These are phyloP conservation scores for Neurospora terricola DNA, from an alignment of 495 filamentous ascomycete species.

Conservation along the genomic window DNA sequence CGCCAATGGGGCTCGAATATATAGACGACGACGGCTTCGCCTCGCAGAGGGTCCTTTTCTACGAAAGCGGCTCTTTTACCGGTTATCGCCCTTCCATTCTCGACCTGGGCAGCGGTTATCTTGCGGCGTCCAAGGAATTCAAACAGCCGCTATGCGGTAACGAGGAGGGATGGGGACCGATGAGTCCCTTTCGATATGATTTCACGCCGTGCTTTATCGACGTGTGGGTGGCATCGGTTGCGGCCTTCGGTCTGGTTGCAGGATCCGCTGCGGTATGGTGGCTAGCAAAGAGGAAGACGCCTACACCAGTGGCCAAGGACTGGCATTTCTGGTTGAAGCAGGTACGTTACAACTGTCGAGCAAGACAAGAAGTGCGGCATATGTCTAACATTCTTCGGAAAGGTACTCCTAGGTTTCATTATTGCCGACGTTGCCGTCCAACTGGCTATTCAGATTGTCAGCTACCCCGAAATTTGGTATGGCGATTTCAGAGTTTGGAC, in stretches of 20 bases:
- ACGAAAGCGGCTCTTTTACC: constrained; percentile 43
- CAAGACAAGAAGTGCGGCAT: neutral
- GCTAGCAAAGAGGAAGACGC: constrained; percentile 47
- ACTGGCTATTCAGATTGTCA: constrained; percentile 65
- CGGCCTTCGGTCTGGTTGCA: constrained; percentile 62
- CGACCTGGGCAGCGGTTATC: constrained; percentile 36
- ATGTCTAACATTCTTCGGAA: neutral
- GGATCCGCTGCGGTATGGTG: constrained; percentile 70
- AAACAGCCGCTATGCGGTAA: constrained; percentile 73
- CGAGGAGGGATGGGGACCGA: constrained; percentile 87
- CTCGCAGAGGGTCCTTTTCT: constrained; percentile 35
- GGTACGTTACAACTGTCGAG: constrained; percentile 37
- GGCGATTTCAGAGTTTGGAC: constrained; percentile 89
- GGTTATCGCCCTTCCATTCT: constrained; percentile 31
- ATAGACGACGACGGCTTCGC: constrained; percentile 7
- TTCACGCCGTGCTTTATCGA: constrained; percentile 97
- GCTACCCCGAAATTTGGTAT: constrained; percentile 58
- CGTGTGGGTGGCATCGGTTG: constrained; percentile 66
- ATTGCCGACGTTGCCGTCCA: constrained; percentile 59
- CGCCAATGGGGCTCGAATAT: constrained; percentile 21
- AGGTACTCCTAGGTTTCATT: constrained; percentile 64
- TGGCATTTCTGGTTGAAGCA: constrained; percentile 95
- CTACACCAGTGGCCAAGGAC: constrained; percentile 62
- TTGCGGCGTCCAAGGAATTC: constrained; percentile 28
- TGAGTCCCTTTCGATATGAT: constrained; percentile 75